Evolutionary conservation across 192 early-diverging fungal species (phyloP).

Genomic region (Rhizophagus sp.): DNA sequence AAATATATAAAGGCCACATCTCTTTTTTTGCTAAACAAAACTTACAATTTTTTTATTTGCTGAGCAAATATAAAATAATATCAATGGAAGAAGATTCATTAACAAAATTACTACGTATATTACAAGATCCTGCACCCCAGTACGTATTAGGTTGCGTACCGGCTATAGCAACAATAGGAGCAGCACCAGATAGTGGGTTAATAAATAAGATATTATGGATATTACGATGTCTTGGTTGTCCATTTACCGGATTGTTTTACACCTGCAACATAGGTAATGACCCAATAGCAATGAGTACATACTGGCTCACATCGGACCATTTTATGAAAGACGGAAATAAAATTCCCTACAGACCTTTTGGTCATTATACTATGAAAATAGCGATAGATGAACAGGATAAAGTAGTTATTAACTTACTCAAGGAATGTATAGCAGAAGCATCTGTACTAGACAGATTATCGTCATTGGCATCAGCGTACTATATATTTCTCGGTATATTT

Average conservation of each 20-base stretch:
- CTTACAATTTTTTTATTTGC: no score
- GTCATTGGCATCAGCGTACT: no score
- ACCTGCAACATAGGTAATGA: background rate
- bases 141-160: background rate
- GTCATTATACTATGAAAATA: background rate
- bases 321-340: background rate
- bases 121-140: conserved; percentile 7
- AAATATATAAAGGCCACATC: no score
- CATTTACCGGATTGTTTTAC: background rate
- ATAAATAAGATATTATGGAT: background rate
- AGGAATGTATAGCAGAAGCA: no score
- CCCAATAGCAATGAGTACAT: background rate
- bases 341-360: background rate
- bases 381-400: no score
- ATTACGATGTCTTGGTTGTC: conserved; percentile 1
- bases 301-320: background rate
- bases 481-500: no score
- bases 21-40: no score
- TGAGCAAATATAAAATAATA: no score
- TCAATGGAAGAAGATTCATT: no score
- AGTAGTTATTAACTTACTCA: no score
- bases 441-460: no score
- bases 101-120: background rate
- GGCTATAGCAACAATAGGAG: conserved; percentile 1
- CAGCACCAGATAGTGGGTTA: background rate